These are phyloP conservation scores for Suhomyces anneliseae DNA, from an alignment of 1,139 yeast genomes.

Conservation along the genomic window DNA sequence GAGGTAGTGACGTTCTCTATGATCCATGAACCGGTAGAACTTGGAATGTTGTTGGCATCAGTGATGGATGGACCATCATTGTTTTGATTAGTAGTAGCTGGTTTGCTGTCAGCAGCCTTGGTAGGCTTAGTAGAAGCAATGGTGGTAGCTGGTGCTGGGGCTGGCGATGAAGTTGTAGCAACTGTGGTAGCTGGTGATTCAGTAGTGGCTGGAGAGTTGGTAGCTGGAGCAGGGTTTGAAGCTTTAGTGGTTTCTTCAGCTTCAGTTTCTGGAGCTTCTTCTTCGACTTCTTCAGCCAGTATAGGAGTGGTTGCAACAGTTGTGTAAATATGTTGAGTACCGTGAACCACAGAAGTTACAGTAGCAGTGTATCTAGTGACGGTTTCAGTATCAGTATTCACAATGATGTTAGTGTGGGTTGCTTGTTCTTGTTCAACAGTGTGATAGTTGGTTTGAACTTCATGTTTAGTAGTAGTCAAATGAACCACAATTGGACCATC, in stretches of 20 bases:
- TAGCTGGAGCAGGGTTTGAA: slow-evolving; percentile 3
- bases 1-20: slow-evolving; percentile 39
- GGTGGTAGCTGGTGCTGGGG: slow-evolving; percentile 7
- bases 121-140: slow-evolving; percentile 4
- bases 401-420: slow-evolving; percentile 31
- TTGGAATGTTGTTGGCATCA: slow-evolving; percentile 28
- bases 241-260: slow-evolving; percentile 14
- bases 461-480: slow-evolving; percentile 38
- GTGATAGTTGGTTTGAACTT: slow-evolving; percentile 33
- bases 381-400: slow-evolving; percentile 38
- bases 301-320: slow-evolving; percentile 42
- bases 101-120: slow-evolving; percentile 9
- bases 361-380: slow-evolving; percentile 49
- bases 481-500: slow-evolving; percentile 37
- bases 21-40: slow-evolving; percentile 40
- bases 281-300: slow-evolving; percentile 12
- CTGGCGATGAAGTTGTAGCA: slow-evolving; percentile 11
- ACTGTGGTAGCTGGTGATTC: slow-evolving; percentile 11
- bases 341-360: slow-evolving; percentile 44
- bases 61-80: slow-evolving; percentile 35
- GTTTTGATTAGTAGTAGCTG: slow-evolving; percentile 10
- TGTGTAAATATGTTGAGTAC: slow-evolving; percentile 38
- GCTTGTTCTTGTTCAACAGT: slow-evolving; percentile 33
- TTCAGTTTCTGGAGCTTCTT: slow-evolving; percentile 6
- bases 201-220: slow-evolving; percentile 9